A percentile compares a stretch with the other conserved stretches of the same genome.
These are phyloP conservation scores for Glaciozyma martinii DNA, from an alignment of 768 basidiomycete genomes.

Conservation along the genomic window DNA sequence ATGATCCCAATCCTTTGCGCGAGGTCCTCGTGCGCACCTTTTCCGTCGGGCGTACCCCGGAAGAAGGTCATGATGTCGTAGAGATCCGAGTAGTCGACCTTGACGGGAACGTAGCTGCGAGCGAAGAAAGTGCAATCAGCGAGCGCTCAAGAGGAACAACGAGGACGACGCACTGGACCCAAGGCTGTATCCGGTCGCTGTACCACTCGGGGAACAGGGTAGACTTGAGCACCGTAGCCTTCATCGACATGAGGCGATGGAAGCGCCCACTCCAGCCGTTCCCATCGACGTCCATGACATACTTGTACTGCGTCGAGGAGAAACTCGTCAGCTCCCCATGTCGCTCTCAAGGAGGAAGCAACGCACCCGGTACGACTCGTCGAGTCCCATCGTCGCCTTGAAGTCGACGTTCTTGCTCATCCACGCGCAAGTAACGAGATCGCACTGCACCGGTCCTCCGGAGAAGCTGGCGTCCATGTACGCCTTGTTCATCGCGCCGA, in stretches of 20 bases:
- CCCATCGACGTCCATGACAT: slow-evolving; percentile 22
- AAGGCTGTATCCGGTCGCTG: slow-evolving; percentile 37
- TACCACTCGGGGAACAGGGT: slow-evolving; percentile 34
- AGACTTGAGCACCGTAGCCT: slow-evolving; percentile 58
- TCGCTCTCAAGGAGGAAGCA: no score
- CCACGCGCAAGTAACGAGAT: slow-evolving; percentile 41
- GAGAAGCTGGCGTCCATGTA: slow-evolving; percentile 85
- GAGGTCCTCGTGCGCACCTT: slow-evolving; percentile 53
- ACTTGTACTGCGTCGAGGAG: slow-evolving; percentile 29
- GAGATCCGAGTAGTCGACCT: slow-evolving; percentile 41
- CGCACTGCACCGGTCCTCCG: slow-evolving; percentile 61
- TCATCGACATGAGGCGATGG: slow-evolving; percentile 69
- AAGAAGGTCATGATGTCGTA: slow-evolving; percentile 56
- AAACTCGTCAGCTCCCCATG: background rate
- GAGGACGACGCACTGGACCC: slow-evolving; percentile 32
- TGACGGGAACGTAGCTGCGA: slow-evolving; percentile 40
- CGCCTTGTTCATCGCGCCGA: slow-evolving; percentile 53
- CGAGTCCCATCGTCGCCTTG: slow-evolving; percentile 33
- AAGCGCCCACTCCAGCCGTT: slow-evolving; percentile 42
- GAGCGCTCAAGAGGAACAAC: background rate
- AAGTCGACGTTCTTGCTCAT: slow-evolving; percentile 32
- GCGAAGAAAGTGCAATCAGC: slow-evolving; percentile 2
- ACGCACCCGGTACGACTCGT: slow-evolving; percentile 25
- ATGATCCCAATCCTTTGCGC: slow-evolving; percentile 50
- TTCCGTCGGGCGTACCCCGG: slow-evolving; percentile 52